phyloP scores from a whole-genome alignment of 2,329 filamentous ascomycete species.

The Apiospora kogelbergensis region DNA sequence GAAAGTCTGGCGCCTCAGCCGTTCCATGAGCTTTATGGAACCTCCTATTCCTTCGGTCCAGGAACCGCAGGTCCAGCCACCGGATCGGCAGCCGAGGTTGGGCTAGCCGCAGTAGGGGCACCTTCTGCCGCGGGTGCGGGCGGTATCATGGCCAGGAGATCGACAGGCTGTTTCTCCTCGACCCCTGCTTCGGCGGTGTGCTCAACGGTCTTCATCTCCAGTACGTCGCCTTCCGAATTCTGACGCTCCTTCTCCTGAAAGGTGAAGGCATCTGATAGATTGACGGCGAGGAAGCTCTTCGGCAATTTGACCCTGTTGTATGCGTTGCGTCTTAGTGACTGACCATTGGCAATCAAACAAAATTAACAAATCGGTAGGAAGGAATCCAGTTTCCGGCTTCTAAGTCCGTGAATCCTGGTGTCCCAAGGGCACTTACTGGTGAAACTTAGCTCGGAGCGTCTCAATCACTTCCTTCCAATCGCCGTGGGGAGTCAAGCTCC shows the following conservation, averaged over 20 bases:
- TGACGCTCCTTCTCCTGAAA: constrained; percentile 58
- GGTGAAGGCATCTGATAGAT: constrained; percentile 61
- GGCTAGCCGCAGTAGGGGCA: not conserved
- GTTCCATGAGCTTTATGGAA: not conserved
- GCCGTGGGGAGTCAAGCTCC: constrained; percentile 84
- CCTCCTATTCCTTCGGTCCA: not conserved
- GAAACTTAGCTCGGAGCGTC: constrained; percentile 90
- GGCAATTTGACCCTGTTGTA: constrained; percentile 61
- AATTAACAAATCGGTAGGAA: not conserved
- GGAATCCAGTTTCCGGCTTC: not conserved
- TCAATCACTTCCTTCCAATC: constrained; percentile 98
- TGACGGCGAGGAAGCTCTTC: constrained; percentile 65
- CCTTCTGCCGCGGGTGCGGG: not conserved
- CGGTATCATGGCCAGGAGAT: not conserved
- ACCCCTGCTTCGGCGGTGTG: not conserved
- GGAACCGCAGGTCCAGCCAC: not conserved
- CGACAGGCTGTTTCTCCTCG: not conserved
- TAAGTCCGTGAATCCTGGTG: not conserved
- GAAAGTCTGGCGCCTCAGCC: constrained; percentile 1
- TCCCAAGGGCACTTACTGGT: constrained; percentile 64
- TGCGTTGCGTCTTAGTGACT: constrained; percentile 7
- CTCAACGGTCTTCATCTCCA: constrained; percentile 46
- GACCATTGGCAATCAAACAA: not conserved
- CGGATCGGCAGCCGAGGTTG: not conserved
- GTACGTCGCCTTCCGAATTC: constrained; percentile 44